Percentiles rank a stretch among this genome's conserved stretches.
phyloP scores from a whole-genome alignment of 371 early-diverging fungal species.

The Rhizopus delemar region DNA sequence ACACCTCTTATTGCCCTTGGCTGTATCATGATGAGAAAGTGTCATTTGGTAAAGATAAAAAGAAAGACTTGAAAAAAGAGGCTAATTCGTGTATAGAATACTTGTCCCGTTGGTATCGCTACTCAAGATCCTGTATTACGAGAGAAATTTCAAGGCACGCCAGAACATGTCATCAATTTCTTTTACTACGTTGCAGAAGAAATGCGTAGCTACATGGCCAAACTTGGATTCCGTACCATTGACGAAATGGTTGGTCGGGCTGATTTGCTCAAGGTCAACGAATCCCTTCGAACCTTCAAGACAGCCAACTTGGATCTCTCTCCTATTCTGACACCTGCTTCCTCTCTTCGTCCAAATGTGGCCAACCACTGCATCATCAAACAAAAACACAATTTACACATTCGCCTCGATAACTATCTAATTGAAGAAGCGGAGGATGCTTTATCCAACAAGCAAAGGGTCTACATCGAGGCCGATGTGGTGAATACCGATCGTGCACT shows the following conservation, averaged over 20 bases:
- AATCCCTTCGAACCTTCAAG: conserved; percentile 75
- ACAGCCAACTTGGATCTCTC: conserved; percentile 85
- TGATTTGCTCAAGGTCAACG: conserved; percentile 79
- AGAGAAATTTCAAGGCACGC: conserved; percentile 89
- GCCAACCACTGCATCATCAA: conserved; percentile 76
- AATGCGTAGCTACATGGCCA: conserved; percentile 87
- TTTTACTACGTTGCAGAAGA: conserved; percentile 97
- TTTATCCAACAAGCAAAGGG: conserved; percentile 61
- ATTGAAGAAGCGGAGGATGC: conserved; percentile 80
- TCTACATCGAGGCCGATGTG: conserved; percentile 68
- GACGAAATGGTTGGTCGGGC: conserved; percentile 94
- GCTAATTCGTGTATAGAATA: conserved; percentile 61
- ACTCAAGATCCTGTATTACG: conserved; percentile 95
- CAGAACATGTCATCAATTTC: conserved; percentile 97
- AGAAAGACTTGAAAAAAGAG: too few relatives aligned
- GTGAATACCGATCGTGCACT: conserved; percentile 95
- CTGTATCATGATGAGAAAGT: conserved; percentile 93
- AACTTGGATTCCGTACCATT: conserved; percentile 88
- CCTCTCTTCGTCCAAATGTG: conserved; percentile 82
- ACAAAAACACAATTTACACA: conserved; percentile 86
- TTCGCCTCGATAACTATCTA: conserved; percentile 81
- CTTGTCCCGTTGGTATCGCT: conserved; percentile 96
- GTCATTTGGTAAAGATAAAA: conserved; percentile 42
- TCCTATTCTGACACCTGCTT: conserved; percentile 87
- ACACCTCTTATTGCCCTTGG: conserved; percentile 97